These are phyloP conservation scores for Echinochloa phyllopogon DNA, from an alignment of 176 grass and related monocot species.

Conservation along the genomic window DNA sequence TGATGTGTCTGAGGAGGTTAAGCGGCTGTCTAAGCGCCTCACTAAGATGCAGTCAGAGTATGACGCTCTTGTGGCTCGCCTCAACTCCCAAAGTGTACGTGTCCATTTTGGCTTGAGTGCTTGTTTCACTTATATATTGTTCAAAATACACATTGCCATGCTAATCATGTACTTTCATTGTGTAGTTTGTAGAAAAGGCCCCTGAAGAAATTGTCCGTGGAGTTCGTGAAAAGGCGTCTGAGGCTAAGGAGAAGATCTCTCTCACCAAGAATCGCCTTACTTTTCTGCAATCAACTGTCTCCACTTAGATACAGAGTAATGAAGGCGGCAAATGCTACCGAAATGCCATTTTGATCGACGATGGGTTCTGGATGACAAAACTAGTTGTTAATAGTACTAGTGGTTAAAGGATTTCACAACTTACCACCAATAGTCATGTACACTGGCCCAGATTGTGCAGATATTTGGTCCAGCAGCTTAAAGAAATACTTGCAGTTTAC, in stretches of 20 bases:
- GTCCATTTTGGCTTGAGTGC: not conserved
- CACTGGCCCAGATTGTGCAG: not conserved
- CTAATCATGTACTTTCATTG: constrained; percentile 2
- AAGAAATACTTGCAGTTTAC: not conserved
- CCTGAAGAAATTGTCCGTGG: constrained; percentile 85
- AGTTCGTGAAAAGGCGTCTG: constrained; percentile 80
- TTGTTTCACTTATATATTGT: not conserved
- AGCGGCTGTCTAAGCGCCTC: constrained; percentile 86
- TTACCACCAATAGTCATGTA: not conserved
- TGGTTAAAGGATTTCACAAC: not conserved
- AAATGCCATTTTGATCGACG: constrained; percentile 38
- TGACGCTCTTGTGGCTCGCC: constrained; percentile 74
- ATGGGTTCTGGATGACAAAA: not conserved
- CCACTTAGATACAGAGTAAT: constrained; percentile 25
- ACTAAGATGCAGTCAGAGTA: constrained; percentile 95
- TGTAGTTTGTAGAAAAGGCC: constrained; percentile 88
- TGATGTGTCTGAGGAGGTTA: constrained; percentile 82
- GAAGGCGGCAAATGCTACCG: not conserved
- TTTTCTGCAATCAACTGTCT: constrained; percentile 74
- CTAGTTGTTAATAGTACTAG: not conserved
- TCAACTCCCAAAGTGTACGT: constrained; percentile 76
- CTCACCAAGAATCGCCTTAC: constrained; percentile 83
- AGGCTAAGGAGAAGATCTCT: constrained; percentile 88
- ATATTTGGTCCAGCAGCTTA: not conserved
- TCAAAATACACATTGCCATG: not conserved